These are phyloP conservation scores for Arabidopsis arenosa DNA, from an alignment of 345 rosid species.

Conservation along the genomic window DNA sequence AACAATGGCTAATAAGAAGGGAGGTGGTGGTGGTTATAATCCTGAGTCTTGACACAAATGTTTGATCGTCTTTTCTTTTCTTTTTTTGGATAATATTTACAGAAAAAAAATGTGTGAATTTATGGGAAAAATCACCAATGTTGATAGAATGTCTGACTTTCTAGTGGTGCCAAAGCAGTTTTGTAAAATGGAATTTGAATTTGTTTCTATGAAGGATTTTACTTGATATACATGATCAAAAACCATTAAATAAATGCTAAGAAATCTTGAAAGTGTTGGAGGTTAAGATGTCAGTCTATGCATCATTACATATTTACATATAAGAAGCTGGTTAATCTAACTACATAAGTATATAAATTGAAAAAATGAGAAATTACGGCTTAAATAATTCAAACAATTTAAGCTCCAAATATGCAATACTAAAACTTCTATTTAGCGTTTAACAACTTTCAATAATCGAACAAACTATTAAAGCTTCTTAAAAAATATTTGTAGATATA, in stretches of 20 bases:
- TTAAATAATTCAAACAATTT: background rate
- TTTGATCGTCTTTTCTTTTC: background rate
- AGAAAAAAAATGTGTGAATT: background rate
- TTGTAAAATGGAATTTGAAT: background rate
- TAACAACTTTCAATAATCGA: background rate
- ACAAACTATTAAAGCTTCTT: background rate
- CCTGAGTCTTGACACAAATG: conserved; percentile 13
- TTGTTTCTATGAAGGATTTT: background rate
- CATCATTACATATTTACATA: no score
- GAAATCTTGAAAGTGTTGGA: background rate
- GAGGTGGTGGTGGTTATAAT: conserved; percentile 28
- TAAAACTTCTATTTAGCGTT: background rate
- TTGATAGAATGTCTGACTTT: background rate
- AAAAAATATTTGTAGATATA: background rate
- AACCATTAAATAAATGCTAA: no score
- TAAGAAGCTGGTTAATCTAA: no score
- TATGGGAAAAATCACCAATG: background rate
- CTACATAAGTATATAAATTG: no score
- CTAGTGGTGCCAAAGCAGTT: background rate
- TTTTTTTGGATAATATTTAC: conserved; percentile 19
- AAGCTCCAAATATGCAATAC: background rate
- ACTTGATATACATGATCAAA: background rate
- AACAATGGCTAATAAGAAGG: conserved; percentile 34
- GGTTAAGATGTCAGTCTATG: background rate
- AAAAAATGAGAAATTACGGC: no score